A percentile compares a stretch with the other conserved stretches of the same genome.
phyloP scores from a whole-genome alignment of 1,284 basidiomycete genomes.

The Tranzscheliella williamsii region DNA sequence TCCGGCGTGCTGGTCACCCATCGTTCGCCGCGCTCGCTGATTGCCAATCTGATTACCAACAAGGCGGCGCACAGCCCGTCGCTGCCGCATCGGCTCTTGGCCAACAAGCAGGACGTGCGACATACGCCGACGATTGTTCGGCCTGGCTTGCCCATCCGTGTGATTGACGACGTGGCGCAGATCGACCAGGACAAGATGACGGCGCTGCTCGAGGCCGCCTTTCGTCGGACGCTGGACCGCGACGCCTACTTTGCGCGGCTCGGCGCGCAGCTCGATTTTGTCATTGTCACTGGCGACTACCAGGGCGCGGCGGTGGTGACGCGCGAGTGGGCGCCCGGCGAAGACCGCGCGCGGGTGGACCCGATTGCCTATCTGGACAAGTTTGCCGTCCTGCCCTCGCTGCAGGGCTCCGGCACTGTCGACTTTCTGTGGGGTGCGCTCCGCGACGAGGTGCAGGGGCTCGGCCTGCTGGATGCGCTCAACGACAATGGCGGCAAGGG shows the following conservation, averaged over 20 bases:
- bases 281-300: slow-evolving; percentile 94
- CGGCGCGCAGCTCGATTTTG: slow-evolving; percentile 79
- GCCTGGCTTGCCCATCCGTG: slow-evolving; percentile 81
- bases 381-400: slow-evolving; percentile 89
- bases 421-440: slow-evolving; percentile 99
- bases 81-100: slow-evolving; percentile 86
- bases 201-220: slow-evolving; percentile 80
- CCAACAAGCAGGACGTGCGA: slow-evolving; percentile 79
- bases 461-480: slow-evolving; percentile 87
- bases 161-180: slow-evolving; percentile 69
- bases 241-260: slow-evolving; percentile 79
- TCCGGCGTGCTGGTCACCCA: slow-evolving; percentile 97
- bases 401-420: slow-evolving; percentile 97
- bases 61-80: slow-evolving; percentile 95
- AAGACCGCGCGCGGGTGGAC: slow-evolving; percentile 20
- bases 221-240: slow-evolving; percentile 75
- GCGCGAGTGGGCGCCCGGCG: slow-evolving; percentile 67
- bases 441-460: slow-evolving; percentile 96
- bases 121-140: slow-evolving; percentile 93
- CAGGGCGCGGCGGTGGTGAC: slow-evolving; percentile 94
- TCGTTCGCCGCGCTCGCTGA: slow-evolving; percentile 89
- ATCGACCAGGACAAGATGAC: slow-evolving; percentile 80
- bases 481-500: slow-evolving; percentile 85
- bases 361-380: slow-evolving; percentile 93
- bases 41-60: slow-evolving; percentile 97